Evolutionary conservation across 768 basidiomycete genomes (phyloP).

Genomic region (Saitozyma podzolica): DNA sequence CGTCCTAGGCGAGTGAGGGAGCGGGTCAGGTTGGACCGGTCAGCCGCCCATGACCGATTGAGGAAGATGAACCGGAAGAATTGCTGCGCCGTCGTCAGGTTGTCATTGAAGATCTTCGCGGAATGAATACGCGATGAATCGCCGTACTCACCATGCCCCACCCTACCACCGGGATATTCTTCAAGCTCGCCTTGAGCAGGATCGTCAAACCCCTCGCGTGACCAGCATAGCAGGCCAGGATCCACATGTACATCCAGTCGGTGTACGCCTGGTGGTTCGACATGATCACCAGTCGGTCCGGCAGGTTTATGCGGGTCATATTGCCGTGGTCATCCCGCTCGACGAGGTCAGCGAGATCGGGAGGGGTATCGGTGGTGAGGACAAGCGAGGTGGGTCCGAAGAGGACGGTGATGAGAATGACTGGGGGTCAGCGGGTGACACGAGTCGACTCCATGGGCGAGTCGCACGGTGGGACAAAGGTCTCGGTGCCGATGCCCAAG

Average conservation of each 20-base stretch:
- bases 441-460: too few species aligned
- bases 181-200: constrained; percentile 85
- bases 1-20: constrained; percentile 70
- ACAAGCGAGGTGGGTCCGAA: constrained; percentile 43
- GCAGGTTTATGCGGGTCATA: constrained; percentile 66
- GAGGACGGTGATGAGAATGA: constrained; percentile 43
- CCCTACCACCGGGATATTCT: constrained; percentile 80
- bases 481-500: not conserved
- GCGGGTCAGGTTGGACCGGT: constrained; percentile 66
- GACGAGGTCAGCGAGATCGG: constrained; percentile 58
- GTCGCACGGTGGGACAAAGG: not conserved
- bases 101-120: not conserved
- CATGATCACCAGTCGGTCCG: constrained; percentile 77
- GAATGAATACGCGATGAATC: not conserved
- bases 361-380: constrained; percentile 44
- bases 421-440: constrained; percentile 18
- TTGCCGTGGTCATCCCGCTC: constrained; percentile 61
- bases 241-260: constrained; percentile 70
- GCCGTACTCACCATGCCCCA: constrained; percentile 63
- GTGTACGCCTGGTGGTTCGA: constrained; percentile 73
- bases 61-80: constrained; percentile 93
- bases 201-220: constrained; percentile 73
- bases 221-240: constrained; percentile 40
- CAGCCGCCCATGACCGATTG: constrained; percentile 84
- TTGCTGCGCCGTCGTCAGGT: constrained; percentile 61